These are phyloP conservation scores for Tylopilus felleus DNA, from an alignment of 768 basidiomycete genomes.

Conservation along the genomic window DNA sequence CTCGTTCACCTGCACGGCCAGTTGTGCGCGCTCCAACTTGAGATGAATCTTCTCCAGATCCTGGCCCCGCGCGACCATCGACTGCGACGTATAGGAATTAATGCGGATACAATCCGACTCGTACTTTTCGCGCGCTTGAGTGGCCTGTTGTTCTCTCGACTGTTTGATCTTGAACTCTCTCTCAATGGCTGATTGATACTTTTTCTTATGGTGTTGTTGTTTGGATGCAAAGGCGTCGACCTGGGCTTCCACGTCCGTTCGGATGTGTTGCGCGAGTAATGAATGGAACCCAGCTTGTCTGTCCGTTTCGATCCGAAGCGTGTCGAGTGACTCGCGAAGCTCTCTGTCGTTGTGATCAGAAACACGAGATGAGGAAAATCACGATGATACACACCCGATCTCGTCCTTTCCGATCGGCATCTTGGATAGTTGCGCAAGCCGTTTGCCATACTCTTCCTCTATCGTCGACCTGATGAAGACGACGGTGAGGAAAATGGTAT, in stretches of 20 bases:
- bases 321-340: slow-evolving; percentile 75
- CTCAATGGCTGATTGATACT: slow-evolving; percentile 73
- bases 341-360: slow-evolving; percentile 49
- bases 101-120: slow-evolving; percentile 92
- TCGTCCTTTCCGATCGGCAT: slow-evolving; percentile 79
- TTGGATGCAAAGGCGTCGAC: slow-evolving; percentile 57
- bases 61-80: slow-evolving; percentile 85
- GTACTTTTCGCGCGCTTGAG: slow-evolving; percentile 90
- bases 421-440: slow-evolving; percentile 76
- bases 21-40: slow-evolving; percentile 85
- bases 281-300: slow-evolving; percentile 72
- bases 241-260: slow-evolving; percentile 69
- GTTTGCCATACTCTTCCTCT: slow-evolving; percentile 94
- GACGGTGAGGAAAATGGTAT: neutral
- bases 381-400: slow-evolving; percentile 69
- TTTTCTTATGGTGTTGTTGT: slow-evolving; percentile 71
- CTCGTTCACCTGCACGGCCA: slow-evolving; percentile 88
- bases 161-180: slow-evolving; percentile 90
- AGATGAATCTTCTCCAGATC: slow-evolving; percentile 87
- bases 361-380: neutral
- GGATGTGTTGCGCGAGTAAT: slow-evolving; percentile 70
- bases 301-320: slow-evolving; percentile 78
- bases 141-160: slow-evolving; percentile 79
- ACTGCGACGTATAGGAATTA: slow-evolving; percentile 91
- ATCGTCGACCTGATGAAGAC: slow-evolving; percentile 80